A percentile compares a stretch with the other conserved stretches of the same genome.
These are phyloP conservation scores for Pterulicium gracile DNA, from an alignment of 1,284 basidiomycete genomes.

Conservation along the genomic window DNA sequence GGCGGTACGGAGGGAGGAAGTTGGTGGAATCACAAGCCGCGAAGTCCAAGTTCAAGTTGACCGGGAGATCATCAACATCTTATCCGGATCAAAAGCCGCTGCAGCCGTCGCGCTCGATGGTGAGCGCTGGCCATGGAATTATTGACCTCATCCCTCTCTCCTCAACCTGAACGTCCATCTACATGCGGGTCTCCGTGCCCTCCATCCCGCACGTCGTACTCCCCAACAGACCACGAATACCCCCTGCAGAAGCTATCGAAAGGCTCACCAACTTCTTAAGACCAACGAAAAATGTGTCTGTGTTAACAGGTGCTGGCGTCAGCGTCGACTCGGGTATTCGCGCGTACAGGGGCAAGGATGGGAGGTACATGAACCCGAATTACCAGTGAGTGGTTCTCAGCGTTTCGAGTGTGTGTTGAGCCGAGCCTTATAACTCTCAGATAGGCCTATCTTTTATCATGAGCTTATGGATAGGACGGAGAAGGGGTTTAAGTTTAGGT, in stretches of 20 bases:
- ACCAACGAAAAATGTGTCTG: slow-evolving; percentile 42
- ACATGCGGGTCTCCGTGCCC: slow-evolving; percentile 76
- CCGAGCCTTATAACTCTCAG: slow-evolving; percentile 4
- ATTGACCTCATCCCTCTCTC: background rate
- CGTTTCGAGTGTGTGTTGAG: slow-evolving; percentile 3
- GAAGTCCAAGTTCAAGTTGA: background rate
- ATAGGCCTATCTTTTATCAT: slow-evolving; percentile 66
- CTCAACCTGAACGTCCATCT: background rate
- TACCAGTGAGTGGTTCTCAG: slow-evolving; percentile 52
- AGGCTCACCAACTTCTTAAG: slow-evolving; percentile 56
- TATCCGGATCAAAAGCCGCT: background rate
- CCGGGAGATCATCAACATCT: background rate
- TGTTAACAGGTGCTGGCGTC: slow-evolving; percentile 85
- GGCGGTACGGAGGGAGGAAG: slow-evolving; percentile 7
- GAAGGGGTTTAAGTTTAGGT: slow-evolving; percentile 62
- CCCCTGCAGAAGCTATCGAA: slow-evolving; percentile 46
- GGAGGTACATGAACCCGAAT: slow-evolving; percentile 83
- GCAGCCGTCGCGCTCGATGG: background rate
- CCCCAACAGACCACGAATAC: slow-evolving; percentile 31
- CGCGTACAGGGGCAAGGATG: slow-evolving; percentile 78
- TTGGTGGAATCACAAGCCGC: background rate
- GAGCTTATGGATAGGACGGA: slow-evolving; percentile 65
- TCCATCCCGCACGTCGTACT: slow-evolving; percentile 41
- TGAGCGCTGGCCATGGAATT: background rate
- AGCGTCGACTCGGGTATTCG: slow-evolving; percentile 89